Conservation (phyloP, 768 basidiomycete species). For the Naganishia vaughanmartiniae region DNA sequence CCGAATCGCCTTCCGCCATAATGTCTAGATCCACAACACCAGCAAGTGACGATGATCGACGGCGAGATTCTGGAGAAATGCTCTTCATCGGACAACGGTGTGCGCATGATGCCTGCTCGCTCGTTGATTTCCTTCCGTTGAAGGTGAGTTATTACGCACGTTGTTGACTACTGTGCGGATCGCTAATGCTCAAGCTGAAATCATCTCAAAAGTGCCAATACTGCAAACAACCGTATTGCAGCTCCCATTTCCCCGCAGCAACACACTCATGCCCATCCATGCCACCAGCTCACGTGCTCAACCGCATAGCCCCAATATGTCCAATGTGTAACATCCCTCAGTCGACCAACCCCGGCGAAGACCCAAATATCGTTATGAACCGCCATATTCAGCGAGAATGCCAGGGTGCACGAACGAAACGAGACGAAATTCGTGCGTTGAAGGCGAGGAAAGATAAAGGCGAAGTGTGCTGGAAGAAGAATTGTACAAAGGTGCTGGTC, state of each 20-base stretch:
- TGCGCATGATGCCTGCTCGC: slow-evolving; percentile 48
- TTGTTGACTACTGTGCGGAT: background rate
- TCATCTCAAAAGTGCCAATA: slow-evolving; percentile 45
- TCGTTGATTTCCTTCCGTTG: slow-evolving; percentile 51
- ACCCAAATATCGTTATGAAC: slow-evolving; percentile 30
- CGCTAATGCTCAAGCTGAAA: background rate
- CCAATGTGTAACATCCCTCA: slow-evolving; percentile 44
- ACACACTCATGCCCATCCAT: slow-evolving; percentile 45
- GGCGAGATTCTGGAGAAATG: slow-evolving; percentile 38
- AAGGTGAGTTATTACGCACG: slow-evolving; percentile 37
- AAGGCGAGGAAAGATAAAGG: slow-evolving; percentile 44
- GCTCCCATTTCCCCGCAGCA: slow-evolving; percentile 49
- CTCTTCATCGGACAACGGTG: slow-evolving; percentile 50
- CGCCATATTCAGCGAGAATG: slow-evolving; percentile 29
- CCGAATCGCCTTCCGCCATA: background rate
- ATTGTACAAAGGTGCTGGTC: slow-evolving; percentile 45
- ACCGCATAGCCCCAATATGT: slow-evolving; percentile 48
- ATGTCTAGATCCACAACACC: slow-evolving; percentile 22
- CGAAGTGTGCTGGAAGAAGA: slow-evolving; percentile 47
- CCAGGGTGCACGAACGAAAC: slow-evolving; percentile 39
- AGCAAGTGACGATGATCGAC: slow-evolving; percentile 20
- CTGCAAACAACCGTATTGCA: slow-evolving; percentile 49
- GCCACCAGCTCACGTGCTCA: slow-evolving; percentile 43
- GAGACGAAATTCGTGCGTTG: slow-evolving; percentile 38
- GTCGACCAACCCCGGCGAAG: slow-evolving; percentile 28